Evolutionary conservation across 805 yeast species (phyloP), one percentile per base, ranked within the genome.

Genomic region (Schwanniomyces pseudopolymorphus): DNA sequence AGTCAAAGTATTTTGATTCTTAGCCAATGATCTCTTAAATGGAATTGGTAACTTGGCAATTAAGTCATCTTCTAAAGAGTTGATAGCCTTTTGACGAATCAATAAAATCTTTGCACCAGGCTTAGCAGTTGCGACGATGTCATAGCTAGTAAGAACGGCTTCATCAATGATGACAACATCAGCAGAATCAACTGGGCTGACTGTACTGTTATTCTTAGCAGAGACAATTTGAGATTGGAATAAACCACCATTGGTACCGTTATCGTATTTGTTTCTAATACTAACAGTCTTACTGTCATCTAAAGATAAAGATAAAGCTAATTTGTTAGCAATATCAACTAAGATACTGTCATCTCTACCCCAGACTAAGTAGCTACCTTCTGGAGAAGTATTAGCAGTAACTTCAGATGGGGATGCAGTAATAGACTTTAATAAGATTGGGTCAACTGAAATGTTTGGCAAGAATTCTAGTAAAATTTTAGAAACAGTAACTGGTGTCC

Each of bases 191-290:
- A 85, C 67, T 22, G 66, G 52, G 16, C 58, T 41, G 20, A 47
- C 44, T 6, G 46, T 40, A 10, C 39, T 26, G n/a, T 31, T 22
- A 7, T 38, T 40, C 17, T 48, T 26, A 5, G 61, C 49, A 5
- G 77, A 68, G 22, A 72, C 65, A 42, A 86, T 69, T 58, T 85
- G 87, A 33, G 90, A 78, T 64, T 85, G 88, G 62, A 84, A 83
- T 7, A 80, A 61, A 51, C 97, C 97, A 28, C 91, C 92, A 43
- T 78, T 79, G 13, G 81, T 70, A 31, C 75, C 61, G 63, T 88
- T 90, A 64, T 92, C 96, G 57, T 73, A 89, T 58, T 79, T 80
- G 43, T 86, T 77, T 63, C 86, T 76, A 63, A 80, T 77, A 44
- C 77, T 67, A 46, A 85, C 77, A 36, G 66, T 59, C 47, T 79